Evolutionary conservation across 305 asterid genomes (phyloP), one percentile per base, ranked within the genome.

Genomic region (Solanum hybrid): DNA sequence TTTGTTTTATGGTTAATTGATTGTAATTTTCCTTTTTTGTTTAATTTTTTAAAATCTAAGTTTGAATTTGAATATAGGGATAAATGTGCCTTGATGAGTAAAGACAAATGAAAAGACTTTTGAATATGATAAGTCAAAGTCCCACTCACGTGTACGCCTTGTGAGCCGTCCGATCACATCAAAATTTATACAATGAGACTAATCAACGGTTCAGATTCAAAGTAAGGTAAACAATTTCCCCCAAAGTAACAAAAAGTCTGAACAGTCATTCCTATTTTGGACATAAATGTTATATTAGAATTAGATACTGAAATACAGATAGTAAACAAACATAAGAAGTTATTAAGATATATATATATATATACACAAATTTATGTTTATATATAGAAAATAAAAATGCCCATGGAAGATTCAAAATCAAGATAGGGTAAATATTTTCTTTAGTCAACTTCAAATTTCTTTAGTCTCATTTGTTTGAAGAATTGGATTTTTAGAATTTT

Each of bases 331-430:
- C 73, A 61, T 37, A 61, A 26, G 24, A n/a, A 29, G 41, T 29
- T 32, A 24, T 51, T 13, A 20, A 65, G 26, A 65, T 36, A 83
- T 38, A 41, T 41, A 39, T 37, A 38, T 4, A 83, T 73, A 33
- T 1, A 84, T 1, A n/a, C 22, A 33, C 15, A 79, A 10, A 36
- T 65, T 27, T 86, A 29, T 45, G 89, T 68, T 89, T 89, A 89
- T 34, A 10, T 51, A 80, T 87, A 32, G 87, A 57, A 89, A 45
- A 45, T 12, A 45, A 45, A 45, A 86, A 39, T 91, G 93, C 61
- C 83, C 72, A 83, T 45, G 76, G 91, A 90, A 92, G 92, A 89
- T 91, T 94, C 93, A 87, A 94, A 94, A 94, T 92, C 93, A 92
- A 88, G 89, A 87, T 41, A 75, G 86, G 77, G 70, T 17, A 17